These are phyloP conservation scores for Radiomyces spectabilis DNA, from an alignment of 192 early-diverging fungal genomes.

Conservation along the genomic window DNA sequence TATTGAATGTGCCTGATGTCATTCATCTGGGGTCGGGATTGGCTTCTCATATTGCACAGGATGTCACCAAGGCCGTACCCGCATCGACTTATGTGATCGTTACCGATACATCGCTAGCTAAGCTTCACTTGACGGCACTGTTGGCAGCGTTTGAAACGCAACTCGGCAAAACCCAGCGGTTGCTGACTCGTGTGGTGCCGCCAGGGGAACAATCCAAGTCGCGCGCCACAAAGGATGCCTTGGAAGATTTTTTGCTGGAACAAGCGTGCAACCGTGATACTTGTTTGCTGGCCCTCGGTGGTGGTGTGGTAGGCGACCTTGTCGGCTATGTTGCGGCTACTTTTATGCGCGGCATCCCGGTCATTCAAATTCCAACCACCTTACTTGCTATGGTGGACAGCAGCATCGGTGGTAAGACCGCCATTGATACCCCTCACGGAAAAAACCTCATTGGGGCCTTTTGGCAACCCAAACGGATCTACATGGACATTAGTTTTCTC, in stretches of 20 bases:
- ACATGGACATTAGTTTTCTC: conserved; percentile 79
- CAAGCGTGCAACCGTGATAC: conserved; percentile 85
- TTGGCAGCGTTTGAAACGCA: conserved; percentile 38
- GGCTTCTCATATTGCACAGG: conserved; percentile 56
- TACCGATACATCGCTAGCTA: conserved; percentile 80
- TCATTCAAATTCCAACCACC: conserved; percentile 91
- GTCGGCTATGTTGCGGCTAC: conserved; percentile 92
- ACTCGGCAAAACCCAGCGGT: conserved; percentile 27
- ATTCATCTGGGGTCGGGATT: conserved; percentile 81
- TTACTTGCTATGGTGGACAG: conserved; percentile 96
- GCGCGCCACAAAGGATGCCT: conserved; percentile 68
- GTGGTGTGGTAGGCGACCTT: conserved; percentile 93
- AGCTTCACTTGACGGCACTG: conserved; percentile 60
- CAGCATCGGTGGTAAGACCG: conserved; percentile 95
- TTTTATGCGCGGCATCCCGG: conserved; percentile 93
- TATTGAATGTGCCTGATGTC: conserved; percentile 44
- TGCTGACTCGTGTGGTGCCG: conserved; percentile 71
- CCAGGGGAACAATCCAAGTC: conserved; percentile 88
- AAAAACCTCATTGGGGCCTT: conserved; percentile 97
- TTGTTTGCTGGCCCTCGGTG: conserved; percentile 84
- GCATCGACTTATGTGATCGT: conserved; percentile 79
- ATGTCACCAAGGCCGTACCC: conserved; percentile 59
- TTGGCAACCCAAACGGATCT: conserved; percentile 91
- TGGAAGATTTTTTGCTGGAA: conserved; percentile 85
- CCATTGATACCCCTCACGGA: conserved; percentile 84